A percentile compares a stretch with the other conserved stretches of the same genome.
phyloP scores from a whole-genome alignment of 495 filamentous ascomycete genomes.

The Trichoderma virens region DNA sequence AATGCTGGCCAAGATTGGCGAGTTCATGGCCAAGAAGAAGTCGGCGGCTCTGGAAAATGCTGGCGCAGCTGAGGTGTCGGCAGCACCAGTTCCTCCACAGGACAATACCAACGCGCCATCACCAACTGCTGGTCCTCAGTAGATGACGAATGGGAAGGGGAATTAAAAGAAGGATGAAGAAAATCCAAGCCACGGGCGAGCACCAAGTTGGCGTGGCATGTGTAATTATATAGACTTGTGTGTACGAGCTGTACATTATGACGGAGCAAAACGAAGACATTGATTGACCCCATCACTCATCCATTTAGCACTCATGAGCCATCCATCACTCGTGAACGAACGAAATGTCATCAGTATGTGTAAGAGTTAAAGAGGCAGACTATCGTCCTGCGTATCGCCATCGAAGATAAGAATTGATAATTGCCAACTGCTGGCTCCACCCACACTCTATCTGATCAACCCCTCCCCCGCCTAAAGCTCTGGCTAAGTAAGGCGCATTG shows the following conservation, averaged over 20 bases:
- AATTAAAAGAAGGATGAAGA: not conserved
- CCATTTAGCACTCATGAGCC: not conserved
- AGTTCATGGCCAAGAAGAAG: constrained; percentile 53
- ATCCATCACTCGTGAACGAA: no score
- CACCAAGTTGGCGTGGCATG: not conserved
- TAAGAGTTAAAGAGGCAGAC: no score
- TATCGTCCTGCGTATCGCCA: not conserved
- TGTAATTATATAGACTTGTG: constrained; percentile 6
- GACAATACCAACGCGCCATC: not conserved
- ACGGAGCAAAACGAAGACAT: not conserved
- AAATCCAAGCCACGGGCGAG: not conserved
- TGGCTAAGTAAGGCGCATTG: not conserved
- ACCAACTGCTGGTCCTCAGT: not conserved
- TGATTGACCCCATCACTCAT: not conserved
- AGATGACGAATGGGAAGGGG: not conserved
- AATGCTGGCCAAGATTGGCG: constrained; percentile 58
- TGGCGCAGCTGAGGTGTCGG: constrained; percentile 16
- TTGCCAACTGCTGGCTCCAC: not conserved
- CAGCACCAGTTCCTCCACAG: not conserved
- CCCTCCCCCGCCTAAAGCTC: constrained; percentile 1
- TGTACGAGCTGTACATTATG: constrained; percentile 5
- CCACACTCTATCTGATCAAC: not conserved
- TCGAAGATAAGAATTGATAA: not conserved
- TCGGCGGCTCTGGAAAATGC: constrained; percentile 25
- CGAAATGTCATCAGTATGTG: no score